phyloP scores from a whole-genome alignment of 345 rosid genomes.

The Eucalyptus marginata region DNA sequence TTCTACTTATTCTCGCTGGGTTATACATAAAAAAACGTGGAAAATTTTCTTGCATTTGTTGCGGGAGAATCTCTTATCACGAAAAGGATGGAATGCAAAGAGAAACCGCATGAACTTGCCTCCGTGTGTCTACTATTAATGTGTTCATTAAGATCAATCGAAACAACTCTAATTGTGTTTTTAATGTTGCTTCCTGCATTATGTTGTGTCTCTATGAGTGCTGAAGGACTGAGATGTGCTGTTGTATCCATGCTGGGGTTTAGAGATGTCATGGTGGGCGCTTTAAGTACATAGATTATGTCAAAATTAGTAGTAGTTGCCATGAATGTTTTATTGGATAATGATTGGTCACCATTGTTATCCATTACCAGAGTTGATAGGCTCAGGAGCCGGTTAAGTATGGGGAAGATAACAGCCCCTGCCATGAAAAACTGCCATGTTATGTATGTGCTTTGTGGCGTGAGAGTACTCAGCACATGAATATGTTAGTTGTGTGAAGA shows the following conservation, averaged over 20 bases:
- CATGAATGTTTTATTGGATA: neutral
- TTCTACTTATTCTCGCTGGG: neutral
- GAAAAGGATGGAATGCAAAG: neutral
- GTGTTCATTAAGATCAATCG: neutral
- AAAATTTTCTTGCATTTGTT: neutral
- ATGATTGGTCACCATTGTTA: neutral
- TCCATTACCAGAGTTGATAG: neutral
- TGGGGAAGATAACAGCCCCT: neutral
- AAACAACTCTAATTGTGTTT: neutral
- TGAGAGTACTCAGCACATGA: neutral
- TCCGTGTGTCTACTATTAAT: neutral
- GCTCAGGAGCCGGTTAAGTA: neutral
- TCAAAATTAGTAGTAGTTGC: neutral
- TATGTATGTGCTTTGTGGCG: neutral
- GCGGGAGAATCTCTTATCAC: neutral
- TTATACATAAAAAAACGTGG: neutral
- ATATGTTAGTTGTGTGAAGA: neutral
- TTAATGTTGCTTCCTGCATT: neutral
- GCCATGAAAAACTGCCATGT: neutral
- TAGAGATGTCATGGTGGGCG: neutral
- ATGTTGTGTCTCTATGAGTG: neutral
- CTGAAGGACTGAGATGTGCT: neutral
- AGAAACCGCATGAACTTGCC: neutral
- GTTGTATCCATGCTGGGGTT: neutral
- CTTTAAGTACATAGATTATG: neutral